phyloP scores from a whole-genome alignment of 2,329 filamentous ascomycete species.

The Chlorencoelia australis region DNA sequence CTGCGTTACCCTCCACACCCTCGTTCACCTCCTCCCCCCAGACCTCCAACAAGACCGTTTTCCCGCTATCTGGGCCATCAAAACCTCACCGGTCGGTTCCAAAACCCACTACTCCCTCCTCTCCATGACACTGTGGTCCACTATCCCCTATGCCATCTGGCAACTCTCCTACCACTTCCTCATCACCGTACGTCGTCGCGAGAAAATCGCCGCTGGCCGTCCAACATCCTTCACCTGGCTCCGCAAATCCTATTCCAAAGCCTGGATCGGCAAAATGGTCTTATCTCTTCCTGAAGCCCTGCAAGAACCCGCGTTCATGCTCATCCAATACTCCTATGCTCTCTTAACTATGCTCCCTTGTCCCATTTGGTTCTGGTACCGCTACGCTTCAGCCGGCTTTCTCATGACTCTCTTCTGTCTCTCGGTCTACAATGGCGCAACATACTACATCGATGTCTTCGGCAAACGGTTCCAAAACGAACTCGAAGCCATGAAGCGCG shows the following conservation, averaged over 20 bases:
- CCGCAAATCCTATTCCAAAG: slow-evolving; percentile 79
- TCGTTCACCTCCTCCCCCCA: slow-evolving; percentile 70
- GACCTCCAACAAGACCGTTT: slow-evolving; percentile 60
- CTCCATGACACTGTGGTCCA: slow-evolving; percentile 91
- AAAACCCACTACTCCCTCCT: slow-evolving; percentile 68
- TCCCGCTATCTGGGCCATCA: slow-evolving; percentile 78
- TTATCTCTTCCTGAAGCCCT: slow-evolving; percentile 62
- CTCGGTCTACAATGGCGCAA: slow-evolving; percentile 95
- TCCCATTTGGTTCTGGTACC: slow-evolving; percentile 87
- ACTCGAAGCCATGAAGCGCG: slow-evolving; percentile 75
- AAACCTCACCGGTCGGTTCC: slow-evolving; percentile 55
- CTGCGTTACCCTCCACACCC: slow-evolving; percentile 81
- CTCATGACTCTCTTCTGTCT: slow-evolving; percentile 77
- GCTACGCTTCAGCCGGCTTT: slow-evolving; percentile 68
- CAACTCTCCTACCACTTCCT: slow-evolving; percentile 88
- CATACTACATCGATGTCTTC: slow-evolving; percentile 97
- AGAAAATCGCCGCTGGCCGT: slow-evolving; percentile 90
- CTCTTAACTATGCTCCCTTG: slow-evolving; percentile 90
- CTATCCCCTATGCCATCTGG: slow-evolving; percentile 86
- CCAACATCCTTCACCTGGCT: slow-evolving; percentile 98
- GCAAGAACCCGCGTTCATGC: slow-evolving; percentile 89
- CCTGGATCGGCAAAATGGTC: slow-evolving; percentile 79
- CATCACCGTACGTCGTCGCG: slow-evolving; percentile 87
- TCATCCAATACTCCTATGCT: slow-evolving; percentile 89
- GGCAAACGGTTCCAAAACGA: slow-evolving; percentile 96